phyloP scores from a whole-genome alignment of 1,284 basidiomycete genomes.

The Hymenochaete sp. region DNA sequence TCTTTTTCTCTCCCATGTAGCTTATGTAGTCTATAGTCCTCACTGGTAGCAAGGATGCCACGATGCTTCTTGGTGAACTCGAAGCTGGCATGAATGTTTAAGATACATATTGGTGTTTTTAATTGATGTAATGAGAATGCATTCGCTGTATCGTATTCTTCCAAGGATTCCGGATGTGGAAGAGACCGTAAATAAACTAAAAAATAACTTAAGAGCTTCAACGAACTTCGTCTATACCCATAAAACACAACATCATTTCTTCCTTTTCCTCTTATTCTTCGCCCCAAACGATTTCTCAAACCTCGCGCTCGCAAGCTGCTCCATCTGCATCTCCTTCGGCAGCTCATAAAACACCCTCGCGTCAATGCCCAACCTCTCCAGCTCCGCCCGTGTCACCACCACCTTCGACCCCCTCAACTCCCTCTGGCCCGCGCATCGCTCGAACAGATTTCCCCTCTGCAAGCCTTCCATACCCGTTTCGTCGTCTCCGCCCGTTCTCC shows the following conservation, averaged over 20 bases:
- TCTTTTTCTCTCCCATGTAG: not conserved
- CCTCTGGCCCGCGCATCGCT: conserved; percentile 19
- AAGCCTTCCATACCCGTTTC: too few species aligned
- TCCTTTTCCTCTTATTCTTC: not conserved
- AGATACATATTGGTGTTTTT: not conserved
- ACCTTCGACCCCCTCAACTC: conserved; percentile 26
- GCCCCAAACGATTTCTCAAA: conserved; percentile 38
- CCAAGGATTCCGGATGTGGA: not conserved
- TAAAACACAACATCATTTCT: conserved; percentile 4
- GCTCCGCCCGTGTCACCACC: conserved; percentile 35
- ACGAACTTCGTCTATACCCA: not conserved
- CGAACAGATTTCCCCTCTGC: conserved; percentile 18
- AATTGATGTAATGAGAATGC: not conserved
- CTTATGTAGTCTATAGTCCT: conserved; percentile 7
- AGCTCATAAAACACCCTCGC: conserved; percentile 57
- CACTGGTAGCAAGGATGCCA: conserved; percentile 18
- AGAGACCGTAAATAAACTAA: too few species aligned
- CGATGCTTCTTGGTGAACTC: conserved; percentile 17
- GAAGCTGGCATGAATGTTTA: conserved; percentile 12
- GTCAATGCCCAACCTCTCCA: conserved; percentile 61
- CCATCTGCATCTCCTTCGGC: conserved; percentile 60
- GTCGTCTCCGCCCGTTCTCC: too few species aligned
- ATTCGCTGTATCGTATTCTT: not conserved
- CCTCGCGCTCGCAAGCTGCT: conserved; percentile 56
- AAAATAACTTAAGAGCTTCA: too few species aligned